Evolutionary conservation across 768 basidiomycete genomes (phyloP).

Genomic region (Mycena pura): DNA sequence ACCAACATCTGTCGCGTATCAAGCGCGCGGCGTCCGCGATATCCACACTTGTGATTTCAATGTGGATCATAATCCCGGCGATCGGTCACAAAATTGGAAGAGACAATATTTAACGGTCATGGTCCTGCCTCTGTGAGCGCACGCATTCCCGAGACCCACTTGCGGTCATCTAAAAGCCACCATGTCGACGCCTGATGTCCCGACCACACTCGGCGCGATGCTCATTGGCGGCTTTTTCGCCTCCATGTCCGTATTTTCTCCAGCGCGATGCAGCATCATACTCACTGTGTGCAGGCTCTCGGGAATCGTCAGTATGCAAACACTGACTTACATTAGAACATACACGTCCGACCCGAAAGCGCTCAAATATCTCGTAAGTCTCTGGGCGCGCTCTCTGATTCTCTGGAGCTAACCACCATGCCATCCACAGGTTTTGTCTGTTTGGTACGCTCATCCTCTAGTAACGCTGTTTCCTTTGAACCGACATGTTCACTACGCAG

Average conservation of each 20-base stretch:
- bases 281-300: conserved; percentile 40
- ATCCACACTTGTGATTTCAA: too few species aligned
- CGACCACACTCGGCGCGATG: conserved; percentile 47
- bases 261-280: neutral
- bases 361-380: conserved; percentile 43
- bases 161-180: too few species aligned
- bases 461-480: neutral
- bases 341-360: conserved; percentile 40
- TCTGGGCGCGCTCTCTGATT: neutral
- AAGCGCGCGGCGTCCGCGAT: too few species aligned
- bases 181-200: conserved; percentile 33
- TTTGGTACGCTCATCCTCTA: conserved; percentile 35
- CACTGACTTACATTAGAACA: conserved; percentile 46
- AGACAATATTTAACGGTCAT: too few species aligned
- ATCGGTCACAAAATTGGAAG: too few species aligned
- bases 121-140: too few species aligned
- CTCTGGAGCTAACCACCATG: neutral
- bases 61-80: too few species aligned
- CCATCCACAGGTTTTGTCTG: conserved; percentile 28
- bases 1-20: too few species aligned
- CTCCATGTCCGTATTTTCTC: conserved; percentile 38
- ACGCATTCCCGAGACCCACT: too few species aligned
- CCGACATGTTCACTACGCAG: conserved; percentile 28
- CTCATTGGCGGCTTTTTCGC: conserved; percentile 49
- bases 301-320: conserved; percentile 48